Percentiles rank a stretch among this genome's conserved stretches.
These are phyloP conservation scores for Tubosaeta sp. DNA, from an alignment of 768 basidiomycete genomes.

Conservation along the genomic window DNA sequence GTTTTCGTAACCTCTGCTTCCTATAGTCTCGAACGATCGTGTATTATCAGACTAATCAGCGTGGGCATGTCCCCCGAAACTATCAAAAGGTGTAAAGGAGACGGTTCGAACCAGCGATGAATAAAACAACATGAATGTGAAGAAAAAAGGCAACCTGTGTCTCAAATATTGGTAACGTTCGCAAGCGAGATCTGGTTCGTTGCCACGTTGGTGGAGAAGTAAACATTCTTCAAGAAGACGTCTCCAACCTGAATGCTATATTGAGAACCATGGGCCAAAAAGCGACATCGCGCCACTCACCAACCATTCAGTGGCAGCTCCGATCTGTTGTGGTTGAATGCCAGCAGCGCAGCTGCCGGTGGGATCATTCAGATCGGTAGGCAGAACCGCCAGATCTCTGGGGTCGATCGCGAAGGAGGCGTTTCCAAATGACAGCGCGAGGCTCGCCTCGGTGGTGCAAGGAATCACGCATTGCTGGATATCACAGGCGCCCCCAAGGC, in stretches of 20 bases:
- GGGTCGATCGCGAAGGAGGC: constrained; percentile 58
- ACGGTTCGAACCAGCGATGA: constrained; percentile 9
- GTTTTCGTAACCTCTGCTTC: background rate
- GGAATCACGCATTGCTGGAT: constrained; percentile 57
- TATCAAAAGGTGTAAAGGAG: background rate
- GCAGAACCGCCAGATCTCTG: constrained; percentile 57
- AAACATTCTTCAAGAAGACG: constrained; percentile 74
- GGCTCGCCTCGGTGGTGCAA: constrained; percentile 50
- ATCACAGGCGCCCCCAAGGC: constrained; percentile 52
- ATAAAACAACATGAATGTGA: background rate
- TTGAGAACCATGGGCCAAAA: background rate
- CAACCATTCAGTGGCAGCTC: constrained; percentile 61
- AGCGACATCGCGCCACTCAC: constrained; percentile 35
- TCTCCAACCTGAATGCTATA: constrained; percentile 47
- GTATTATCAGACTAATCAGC: background rate
- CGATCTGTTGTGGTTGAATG: constrained; percentile 59
- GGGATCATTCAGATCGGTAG: constrained; percentile 46
- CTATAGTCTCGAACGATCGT: background rate
- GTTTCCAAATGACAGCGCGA: constrained; percentile 60
- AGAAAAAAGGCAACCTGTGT: background rate
- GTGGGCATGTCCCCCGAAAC: background rate
- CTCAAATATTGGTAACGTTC: constrained; percentile 37
- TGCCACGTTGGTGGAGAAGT: constrained; percentile 59
- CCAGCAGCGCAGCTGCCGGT: constrained; percentile 67
- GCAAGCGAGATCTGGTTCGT: constrained; percentile 60